Conservation (phyloP, 2,329 filamentous ascomycete species). For the Pseudomassariella vexata region DNA sequence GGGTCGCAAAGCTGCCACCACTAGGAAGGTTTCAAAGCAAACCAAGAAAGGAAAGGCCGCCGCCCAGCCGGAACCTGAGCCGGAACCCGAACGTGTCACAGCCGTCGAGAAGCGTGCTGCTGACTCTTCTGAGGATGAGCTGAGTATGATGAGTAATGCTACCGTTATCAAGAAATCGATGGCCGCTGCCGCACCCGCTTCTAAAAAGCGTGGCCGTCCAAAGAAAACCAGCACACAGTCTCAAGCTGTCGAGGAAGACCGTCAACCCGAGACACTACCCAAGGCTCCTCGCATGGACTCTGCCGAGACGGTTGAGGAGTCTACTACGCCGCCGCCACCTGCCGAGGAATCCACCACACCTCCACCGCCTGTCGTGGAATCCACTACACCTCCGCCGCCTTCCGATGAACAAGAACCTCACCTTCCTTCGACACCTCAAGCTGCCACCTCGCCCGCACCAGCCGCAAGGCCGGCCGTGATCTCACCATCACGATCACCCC, state of each 20-base stretch:
- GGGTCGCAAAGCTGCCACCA: constrained; percentile 42
- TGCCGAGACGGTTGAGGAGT: constrained; percentile 19
- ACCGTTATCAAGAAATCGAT: constrained; percentile 31
- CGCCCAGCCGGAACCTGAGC: constrained; percentile 14
- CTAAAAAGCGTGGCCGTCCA: constrained; percentile 27
- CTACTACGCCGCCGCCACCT: constrained; percentile 8
- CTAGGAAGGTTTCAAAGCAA: constrained; percentile 47
- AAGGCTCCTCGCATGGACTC: constrained; percentile 13
- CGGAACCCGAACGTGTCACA: constrained; percentile 12
- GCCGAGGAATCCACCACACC: constrained; percentile 8
- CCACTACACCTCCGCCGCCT: constrained; percentile 21
- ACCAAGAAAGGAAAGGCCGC: constrained; percentile 29
- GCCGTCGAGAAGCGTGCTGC: constrained; percentile 5
- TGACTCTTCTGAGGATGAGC: constrained; percentile 23
- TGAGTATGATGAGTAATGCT: constrained; percentile 34
- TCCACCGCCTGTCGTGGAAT: constrained; percentile 14
- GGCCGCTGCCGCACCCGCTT: constrained; percentile 13
- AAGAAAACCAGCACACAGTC: constrained; percentile 22
- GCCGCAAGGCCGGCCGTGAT: constrained; percentile 47
- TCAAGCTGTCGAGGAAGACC: constrained; percentile 15
- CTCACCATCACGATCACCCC: constrained; percentile 63
- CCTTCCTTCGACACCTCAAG: constrained; percentile 37
- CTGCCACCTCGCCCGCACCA: constrained; percentile 36
- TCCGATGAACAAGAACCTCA: constrained; percentile 14
- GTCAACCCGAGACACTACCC: constrained; percentile 12